Percentiles rank a stretch among this genome's conserved stretches.
phyloP scores from a whole-genome alignment of 305 asterid genomes.

The Fraxinus latifolia region DNA sequence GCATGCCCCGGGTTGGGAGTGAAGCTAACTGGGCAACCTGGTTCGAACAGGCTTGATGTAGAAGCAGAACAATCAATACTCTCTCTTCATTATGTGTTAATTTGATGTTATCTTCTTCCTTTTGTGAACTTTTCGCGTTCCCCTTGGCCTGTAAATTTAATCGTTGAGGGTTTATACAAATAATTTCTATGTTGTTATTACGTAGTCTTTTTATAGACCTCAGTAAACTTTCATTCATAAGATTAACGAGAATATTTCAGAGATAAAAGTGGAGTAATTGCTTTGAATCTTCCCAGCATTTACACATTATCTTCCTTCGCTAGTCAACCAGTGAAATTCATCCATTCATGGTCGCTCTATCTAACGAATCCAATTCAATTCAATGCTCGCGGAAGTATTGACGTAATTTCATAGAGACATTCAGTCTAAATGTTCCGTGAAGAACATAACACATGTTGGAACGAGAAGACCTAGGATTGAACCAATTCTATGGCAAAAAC shows the following conservation, averaged over 20 bases:
- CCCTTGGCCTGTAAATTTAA: slow-evolving; percentile 17
- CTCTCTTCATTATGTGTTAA: neutral
- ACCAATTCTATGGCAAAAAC: neutral
- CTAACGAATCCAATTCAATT: neutral
- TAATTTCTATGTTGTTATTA: neutral
- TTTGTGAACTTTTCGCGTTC: neutral
- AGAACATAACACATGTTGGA: neutral
- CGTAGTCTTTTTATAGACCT: neutral
- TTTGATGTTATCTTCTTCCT: neutral
- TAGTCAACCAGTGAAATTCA: neutral
- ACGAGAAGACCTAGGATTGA: neutral
- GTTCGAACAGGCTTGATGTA: slow-evolving; percentile 34
- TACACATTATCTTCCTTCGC: neutral
- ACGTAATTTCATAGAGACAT: neutral
- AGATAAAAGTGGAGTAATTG: neutral
- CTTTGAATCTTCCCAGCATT: neutral
- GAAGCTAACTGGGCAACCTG: slow-evolving; percentile 83
- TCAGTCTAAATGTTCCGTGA: neutral
- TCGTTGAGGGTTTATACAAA: neutral
- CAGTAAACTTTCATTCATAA: neutral
- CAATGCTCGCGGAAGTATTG: neutral
- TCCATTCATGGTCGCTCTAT: neutral
- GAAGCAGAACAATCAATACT: neutral
- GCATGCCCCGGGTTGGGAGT: slow-evolving; percentile 97
- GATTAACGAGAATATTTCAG: neutral